These are phyloP conservation scores for Fusarium penzigii DNA, from an alignment of 2,329 filamentous ascomycete genomes.

Conservation along the genomic window DNA sequence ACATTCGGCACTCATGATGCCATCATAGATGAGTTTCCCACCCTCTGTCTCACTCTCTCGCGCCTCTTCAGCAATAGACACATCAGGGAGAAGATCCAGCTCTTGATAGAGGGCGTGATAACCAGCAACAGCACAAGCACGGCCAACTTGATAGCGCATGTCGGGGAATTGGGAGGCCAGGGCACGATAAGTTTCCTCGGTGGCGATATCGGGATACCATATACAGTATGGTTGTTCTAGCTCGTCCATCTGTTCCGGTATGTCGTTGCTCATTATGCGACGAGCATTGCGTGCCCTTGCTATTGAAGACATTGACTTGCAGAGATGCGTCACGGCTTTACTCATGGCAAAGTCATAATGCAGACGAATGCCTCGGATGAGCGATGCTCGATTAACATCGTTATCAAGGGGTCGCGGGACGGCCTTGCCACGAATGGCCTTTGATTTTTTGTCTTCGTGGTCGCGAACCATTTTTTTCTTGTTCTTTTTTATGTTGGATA, in stretches of 20 bases:
- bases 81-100: constrained; percentile 39
- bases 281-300: not conserved
- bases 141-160: constrained; percentile 40
- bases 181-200: not conserved
- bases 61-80: constrained; percentile 42
- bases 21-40: constrained; percentile 30
- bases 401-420: too few relatives aligned
- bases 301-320: too few relatives aligned
- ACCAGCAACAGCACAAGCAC: constrained; percentile 41
- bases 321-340: too few relatives aligned
- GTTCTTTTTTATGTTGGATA: too few relatives aligned
- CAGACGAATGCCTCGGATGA: too few relatives aligned
- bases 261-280: not conserved
- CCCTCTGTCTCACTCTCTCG: constrained; percentile 25
- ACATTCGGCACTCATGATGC: constrained; percentile 29
- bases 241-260: not conserved
- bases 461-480: too few relatives aligned
- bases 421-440: too few relatives aligned
- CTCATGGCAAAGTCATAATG: too few relatives aligned
- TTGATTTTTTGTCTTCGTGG: too few relatives aligned
- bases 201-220: not conserved
- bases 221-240: not conserved
- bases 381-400: too few relatives aligned
- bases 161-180: not conserved
- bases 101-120: constrained; percentile 39